These are phyloP conservation scores for Kalmusia sp. DNA, from an alignment of 2,329 filamentous ascomycete species.

Conservation along the genomic window DNA sequence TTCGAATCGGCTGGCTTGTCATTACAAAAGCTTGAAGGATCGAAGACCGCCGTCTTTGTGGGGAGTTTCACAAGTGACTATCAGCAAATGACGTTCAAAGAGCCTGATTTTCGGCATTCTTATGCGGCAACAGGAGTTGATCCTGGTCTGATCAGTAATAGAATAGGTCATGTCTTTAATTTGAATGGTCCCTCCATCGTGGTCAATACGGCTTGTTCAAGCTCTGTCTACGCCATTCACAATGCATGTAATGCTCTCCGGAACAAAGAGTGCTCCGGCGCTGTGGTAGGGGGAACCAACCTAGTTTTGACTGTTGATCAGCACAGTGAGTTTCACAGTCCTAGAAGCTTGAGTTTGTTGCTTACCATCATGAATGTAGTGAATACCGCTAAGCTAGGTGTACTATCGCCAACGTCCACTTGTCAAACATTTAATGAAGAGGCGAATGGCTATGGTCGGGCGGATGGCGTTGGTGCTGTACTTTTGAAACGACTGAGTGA, in stretches of 20 bases:
- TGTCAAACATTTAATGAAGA: conserved; percentile 24
- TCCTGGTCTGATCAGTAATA: conserved; percentile 24
- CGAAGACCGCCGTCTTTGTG: conserved; percentile 6
- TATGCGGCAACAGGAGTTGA: conserved; percentile 19
- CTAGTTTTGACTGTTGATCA: conserved; percentile 14
- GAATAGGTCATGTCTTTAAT: conserved; percentile 31
- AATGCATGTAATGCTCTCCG: conserved; percentile 18
- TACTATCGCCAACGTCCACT: conserved; percentile 17
- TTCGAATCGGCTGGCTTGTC: conserved; percentile 33
- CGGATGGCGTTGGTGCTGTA: conserved; percentile 23
- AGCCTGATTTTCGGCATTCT: conserved; percentile 12
- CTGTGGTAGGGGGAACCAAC: conserved; percentile 24
- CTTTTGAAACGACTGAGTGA: conserved; percentile 61
- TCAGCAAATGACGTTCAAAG: conserved; percentile 18
- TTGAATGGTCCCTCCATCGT: conserved; percentile 24
- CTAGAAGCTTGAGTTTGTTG: too few relatives aligned
- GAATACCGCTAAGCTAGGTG: conserved; percentile 12
- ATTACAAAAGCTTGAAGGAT: neutral
- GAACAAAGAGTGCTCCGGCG: conserved; percentile 23
- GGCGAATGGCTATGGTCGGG: conserved; percentile 33
- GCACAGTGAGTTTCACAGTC: too few relatives aligned
- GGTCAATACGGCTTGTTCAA: conserved; percentile 28
- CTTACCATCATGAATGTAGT: too few relatives aligned
- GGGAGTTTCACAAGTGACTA: conserved; percentile 14
- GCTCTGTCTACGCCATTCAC: conserved; percentile 24